Base-by-base conservation (phyloP, 805 yeast genomes). In the Allodekkera sacchari region DNA sequence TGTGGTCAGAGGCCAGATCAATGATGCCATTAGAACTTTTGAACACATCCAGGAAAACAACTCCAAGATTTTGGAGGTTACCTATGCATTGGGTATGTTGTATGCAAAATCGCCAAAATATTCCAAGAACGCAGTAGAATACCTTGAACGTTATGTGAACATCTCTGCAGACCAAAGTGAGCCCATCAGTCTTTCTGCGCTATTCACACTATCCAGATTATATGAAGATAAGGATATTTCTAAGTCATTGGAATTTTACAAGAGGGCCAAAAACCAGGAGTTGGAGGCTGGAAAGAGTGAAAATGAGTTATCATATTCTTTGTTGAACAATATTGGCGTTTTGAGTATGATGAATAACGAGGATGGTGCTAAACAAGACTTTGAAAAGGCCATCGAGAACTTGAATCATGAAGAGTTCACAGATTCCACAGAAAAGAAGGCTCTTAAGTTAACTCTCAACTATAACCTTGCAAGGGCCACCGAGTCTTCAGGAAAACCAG, bases 11-110 rank as follows among this genome's bases (percentile, higher is more conserved):
- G 78, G 77, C 28, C 72, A 81, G 25, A 51, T 71, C 8, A 87
- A 83, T 45, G 96, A 88, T 51, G 92, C 97, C 9, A 74, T 81
- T 42, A 68, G 88, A 41, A 76, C 95, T 0, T 82, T 84, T 47
- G 97, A 89, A 51, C 71, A 73, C 27, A 63, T 84, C 27, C 67
- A 77, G 35, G 75, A 78, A 43, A 61, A 68, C 12, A 68, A 77
- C 45, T 78, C 83, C 15, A 79, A 76, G 47, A 68, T 81, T 30
- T 60, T 79, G 26, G 96, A 88, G 54, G 79, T 82, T 3, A 68
- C 73, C 39, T 82, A 77, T 48, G 69, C 85, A 25, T 61, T 87
- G 22, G 97, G 97, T 18, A 55, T 80, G 45, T 57, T 87, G 24
- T 80, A 83, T 47, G 70, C 88, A 1, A 66, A 69, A 39, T 69